These are phyloP conservation scores for Colletotrichum sp. DNA, from an alignment of 2,329 filamentous ascomycete species.

Conservation along the genomic window DNA sequence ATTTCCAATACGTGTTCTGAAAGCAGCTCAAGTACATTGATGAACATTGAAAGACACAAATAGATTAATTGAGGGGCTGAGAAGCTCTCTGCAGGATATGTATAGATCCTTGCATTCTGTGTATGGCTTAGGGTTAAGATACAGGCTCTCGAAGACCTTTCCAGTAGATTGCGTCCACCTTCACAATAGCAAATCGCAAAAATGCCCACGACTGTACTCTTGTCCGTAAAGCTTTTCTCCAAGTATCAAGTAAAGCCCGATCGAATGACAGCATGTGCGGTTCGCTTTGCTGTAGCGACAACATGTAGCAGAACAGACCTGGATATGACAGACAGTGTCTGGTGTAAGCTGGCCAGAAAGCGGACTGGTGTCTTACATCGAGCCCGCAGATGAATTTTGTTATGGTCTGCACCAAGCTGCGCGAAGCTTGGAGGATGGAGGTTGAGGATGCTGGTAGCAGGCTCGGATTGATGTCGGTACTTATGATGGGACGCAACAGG, in stretches of 20 bases:
- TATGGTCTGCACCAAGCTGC: background rate
- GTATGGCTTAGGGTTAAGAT: background rate
- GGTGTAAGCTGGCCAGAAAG: background rate
- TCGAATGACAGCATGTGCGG: background rate
- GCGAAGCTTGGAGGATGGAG: background rate
- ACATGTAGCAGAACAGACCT: background rate
- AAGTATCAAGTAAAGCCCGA: background rate
- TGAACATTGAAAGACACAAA: background rate
- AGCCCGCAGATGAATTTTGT: background rate
- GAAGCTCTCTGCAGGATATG: rapidly evolving
- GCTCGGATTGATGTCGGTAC: background rate
- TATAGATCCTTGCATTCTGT: background rate
- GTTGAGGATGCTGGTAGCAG: background rate
- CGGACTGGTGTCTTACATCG: background rate
- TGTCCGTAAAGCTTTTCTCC: background rate
- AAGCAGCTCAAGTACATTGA: background rate
- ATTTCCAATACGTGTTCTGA: background rate
- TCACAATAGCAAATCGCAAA: background rate
- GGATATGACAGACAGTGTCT: background rate
- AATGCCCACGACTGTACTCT: background rate
- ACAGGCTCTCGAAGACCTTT: background rate
- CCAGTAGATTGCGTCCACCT: background rate
- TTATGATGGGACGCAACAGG: background rate
- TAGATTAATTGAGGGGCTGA: background rate
- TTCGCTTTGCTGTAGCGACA: background rate